These are phyloP conservation scores for Daldinia sp. DNA, from an alignment of 2,329 filamentous ascomycete genomes.

Conservation along the genomic window DNA sequence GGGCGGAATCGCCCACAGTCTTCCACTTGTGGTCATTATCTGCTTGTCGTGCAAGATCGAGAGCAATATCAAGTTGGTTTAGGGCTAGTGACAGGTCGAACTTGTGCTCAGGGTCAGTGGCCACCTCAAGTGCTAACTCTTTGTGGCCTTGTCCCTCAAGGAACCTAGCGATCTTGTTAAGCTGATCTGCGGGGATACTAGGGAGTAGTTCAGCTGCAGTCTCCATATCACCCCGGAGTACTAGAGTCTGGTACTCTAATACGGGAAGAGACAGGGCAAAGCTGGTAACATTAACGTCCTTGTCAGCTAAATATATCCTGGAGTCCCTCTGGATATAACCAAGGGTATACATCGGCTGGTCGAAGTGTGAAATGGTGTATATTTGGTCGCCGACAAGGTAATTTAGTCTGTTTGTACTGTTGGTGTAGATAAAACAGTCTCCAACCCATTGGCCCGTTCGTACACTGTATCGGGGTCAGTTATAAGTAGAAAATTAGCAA, in stretches of 20 bases:
- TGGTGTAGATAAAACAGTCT: constrained; percentile 99
- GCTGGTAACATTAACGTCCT: constrained; percentile 91
- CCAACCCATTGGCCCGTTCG: constrained; percentile 97
- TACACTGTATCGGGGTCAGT: constrained; percentile 63
- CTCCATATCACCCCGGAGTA: constrained; percentile 93
- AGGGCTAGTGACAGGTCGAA: constrained; percentile 90
- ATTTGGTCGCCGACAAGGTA: constrained; percentile 98
- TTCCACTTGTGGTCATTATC: constrained; percentile 99
- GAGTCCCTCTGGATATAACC: constrained; percentile 96
- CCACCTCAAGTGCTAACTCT: constrained; percentile 91
- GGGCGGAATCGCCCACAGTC: constrained; percentile 89
- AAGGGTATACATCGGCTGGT: constrained; percentile 92
- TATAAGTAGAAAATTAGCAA: background rate
- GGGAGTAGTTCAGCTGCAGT: constrained; percentile 84
- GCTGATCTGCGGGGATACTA: constrained; percentile 87
- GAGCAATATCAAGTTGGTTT: constrained; percentile 83
- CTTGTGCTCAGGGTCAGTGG: constrained; percentile 94
- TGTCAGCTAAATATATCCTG: constrained; percentile 94
- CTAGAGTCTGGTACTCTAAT: constrained; percentile 95
- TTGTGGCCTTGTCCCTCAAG: constrained; percentile 97
- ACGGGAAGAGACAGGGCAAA: constrained; percentile 91
- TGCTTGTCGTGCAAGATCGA: constrained; percentile 82
- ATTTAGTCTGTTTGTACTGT: constrained; percentile 94
- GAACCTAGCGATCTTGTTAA: constrained; percentile 98
- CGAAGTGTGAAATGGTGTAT: constrained; percentile 97